These are phyloP conservation scores for Dothidotthia symphoricarpi DNA, from an alignment of 2,329 filamentous ascomycete species.

Conservation along the genomic window DNA sequence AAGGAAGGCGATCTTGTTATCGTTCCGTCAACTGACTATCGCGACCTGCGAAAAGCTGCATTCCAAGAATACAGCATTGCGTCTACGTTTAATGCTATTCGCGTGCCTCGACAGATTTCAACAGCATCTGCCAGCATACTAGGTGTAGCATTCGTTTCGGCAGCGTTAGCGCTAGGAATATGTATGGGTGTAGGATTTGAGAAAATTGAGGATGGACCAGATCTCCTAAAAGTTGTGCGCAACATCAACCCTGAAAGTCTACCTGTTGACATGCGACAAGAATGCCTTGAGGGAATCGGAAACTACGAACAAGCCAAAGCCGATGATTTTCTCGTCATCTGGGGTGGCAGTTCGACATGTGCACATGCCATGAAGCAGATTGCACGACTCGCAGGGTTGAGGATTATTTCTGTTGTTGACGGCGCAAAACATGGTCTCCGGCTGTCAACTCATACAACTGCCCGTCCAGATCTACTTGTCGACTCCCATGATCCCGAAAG, in stretches of 20 bases:
- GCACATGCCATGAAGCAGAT: slow-evolving; percentile 67
- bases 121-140: slow-evolving; percentile 60
- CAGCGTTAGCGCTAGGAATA: slow-evolving; percentile 64
- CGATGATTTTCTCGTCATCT: slow-evolving; percentile 71
- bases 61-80: slow-evolving; percentile 70
- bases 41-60: slow-evolving; percentile 68
- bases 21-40: slow-evolving; percentile 72
- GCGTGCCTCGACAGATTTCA: slow-evolving; percentile 56
- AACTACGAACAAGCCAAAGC: slow-evolving; percentile 54
- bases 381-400: slow-evolving; percentile 63
- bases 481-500: slow-evolving; percentile 65
- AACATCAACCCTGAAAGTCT: slow-evolving; percentile 50
- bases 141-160: slow-evolving; percentile 70
- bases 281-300: slow-evolving; percentile 60
- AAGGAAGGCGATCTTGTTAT: slow-evolving; percentile 46
- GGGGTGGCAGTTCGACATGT: slow-evolving; percentile 71
- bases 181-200: slow-evolving; percentile 68
- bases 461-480: slow-evolving; percentile 63
- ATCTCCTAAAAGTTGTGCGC: slow-evolving; percentile 56
- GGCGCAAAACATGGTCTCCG: slow-evolving; percentile 61
- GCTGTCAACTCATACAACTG: slow-evolving; percentile 38
- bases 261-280: slow-evolving; percentile 60
- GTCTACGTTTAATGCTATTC: slow-evolving; percentile 63
- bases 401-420: slow-evolving; percentile 66
- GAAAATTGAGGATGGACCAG: slow-evolving; percentile 54